These are phyloP conservation scores for Calocybe indica DNA, from an alignment of 768 basidiomycete species.

Conservation along the genomic window DNA sequence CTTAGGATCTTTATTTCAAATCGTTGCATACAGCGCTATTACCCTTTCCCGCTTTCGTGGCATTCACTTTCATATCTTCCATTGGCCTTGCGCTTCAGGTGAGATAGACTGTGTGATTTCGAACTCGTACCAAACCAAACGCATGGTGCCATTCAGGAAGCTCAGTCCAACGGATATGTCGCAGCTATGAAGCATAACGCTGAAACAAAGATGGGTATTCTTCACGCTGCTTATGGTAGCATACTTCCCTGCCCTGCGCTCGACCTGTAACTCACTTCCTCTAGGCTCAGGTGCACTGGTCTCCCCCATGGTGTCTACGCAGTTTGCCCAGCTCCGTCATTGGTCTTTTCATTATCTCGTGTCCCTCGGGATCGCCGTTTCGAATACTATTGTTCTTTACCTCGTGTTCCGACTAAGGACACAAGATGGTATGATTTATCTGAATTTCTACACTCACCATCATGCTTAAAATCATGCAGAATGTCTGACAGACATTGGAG, in stretches of 20 bases:
- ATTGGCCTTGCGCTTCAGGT: slow-evolving; percentile 42
- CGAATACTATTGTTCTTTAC: not conserved
- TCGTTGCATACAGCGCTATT: slow-evolving; percentile 47
- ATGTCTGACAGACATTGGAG: no score
- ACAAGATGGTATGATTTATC: no score
- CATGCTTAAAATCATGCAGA: no score
- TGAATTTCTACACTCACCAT: no score
- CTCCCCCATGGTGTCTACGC: slow-evolving; percentile 58
- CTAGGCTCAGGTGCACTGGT: slow-evolving; percentile 41
- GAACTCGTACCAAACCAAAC: not conserved
- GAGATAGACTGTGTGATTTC: slow-evolving; percentile 4
- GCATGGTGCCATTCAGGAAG: slow-evolving; percentile 35
- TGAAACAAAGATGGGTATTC: slow-evolving; percentile 56
- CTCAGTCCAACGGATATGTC: slow-evolving; percentile 63
- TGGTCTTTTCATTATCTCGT: slow-evolving; percentile 59
- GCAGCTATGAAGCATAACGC: slow-evolving; percentile 45
- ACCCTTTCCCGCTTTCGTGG: slow-evolving; percentile 58
- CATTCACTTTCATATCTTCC: slow-evolving; percentile 38
- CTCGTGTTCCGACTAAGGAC: no score
- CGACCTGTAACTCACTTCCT: not conserved
- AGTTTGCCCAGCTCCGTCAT: slow-evolving; percentile 40
- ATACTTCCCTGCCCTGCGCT: not conserved
- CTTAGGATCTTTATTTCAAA: slow-evolving; percentile 49
- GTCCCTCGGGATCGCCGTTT: slow-evolving; percentile 36
- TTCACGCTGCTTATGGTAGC: slow-evolving; percentile 56